phyloP scores from a whole-genome alignment of 2,329 filamentous ascomycete genomes.

The Talaromyces albobiverticillius region DNA sequence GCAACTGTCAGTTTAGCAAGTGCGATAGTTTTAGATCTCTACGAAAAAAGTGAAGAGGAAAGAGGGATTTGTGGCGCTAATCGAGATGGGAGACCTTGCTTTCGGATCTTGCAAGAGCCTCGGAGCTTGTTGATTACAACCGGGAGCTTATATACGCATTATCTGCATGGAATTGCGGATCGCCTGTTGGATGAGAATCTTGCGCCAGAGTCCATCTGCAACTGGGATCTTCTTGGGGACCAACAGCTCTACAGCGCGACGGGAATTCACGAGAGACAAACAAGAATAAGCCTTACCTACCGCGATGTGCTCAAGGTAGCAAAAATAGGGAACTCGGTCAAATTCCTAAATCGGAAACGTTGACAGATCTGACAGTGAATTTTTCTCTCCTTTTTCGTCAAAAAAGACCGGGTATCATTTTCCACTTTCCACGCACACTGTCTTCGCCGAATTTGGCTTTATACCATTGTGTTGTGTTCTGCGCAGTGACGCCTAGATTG shows the following conservation, averaged over 20 bases:
- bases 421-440: conserved; percentile 63
- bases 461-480: conserved; percentile 78
- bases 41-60: conserved; percentile 51
- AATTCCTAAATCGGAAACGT: conserved; percentile 39
- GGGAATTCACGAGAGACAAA: conserved; percentile 48
- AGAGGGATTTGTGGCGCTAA: conserved; percentile 14
- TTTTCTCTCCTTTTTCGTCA: conserved; percentile 18
- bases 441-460: conserved; percentile 67
- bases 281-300: conserved; percentile 62
- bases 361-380: conserved; percentile 14
- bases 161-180: conserved; percentile 59
- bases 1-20: conserved; percentile 85
- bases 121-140: conserved; percentile 65
- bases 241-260: conserved; percentile 26
- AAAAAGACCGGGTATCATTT: conserved; percentile 64
- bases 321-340: conserved; percentile 67
- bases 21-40: conserved; percentile 73
- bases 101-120: conserved; percentile 76
- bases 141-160: conserved; percentile 52
- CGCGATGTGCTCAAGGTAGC: conserved; percentile 83
- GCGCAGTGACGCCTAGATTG: conserved; percentile 80
- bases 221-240: conserved; percentile 56
- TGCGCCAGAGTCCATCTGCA: conserved; percentile 49
- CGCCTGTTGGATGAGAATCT: conserved; percentile 63
- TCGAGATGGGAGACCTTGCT: conserved; percentile 30